These are phyloP conservation scores for Chiua virens DNA, from an alignment of 768 basidiomycete genomes.

Conservation along the genomic window DNA sequence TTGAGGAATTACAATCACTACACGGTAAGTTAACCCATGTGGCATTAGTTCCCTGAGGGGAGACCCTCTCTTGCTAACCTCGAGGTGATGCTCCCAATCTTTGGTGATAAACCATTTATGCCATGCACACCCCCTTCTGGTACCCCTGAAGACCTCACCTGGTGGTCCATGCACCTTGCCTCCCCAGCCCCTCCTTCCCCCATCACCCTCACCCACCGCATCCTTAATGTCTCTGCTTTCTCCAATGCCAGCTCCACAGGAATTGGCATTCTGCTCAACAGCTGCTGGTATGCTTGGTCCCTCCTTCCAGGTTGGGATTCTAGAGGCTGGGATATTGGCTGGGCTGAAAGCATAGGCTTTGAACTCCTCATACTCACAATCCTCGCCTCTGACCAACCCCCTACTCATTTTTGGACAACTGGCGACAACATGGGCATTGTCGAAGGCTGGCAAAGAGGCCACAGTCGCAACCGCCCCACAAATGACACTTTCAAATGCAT, in stretches of 20 bases:
- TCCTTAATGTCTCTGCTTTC: slow-evolving; percentile 1
- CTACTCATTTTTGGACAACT: neutral
- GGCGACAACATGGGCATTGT: slow-evolving; percentile 38
- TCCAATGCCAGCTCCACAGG: slow-evolving; percentile 17
- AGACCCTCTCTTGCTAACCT: neutral
- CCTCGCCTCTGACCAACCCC: neutral
- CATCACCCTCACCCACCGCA: slow-evolving; percentile 9
- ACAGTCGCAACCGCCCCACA: slow-evolving; percentile 25
- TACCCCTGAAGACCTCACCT: neutral
- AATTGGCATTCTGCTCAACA: slow-evolving; percentile 8
- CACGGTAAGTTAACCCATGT: neutral
- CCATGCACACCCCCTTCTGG: slow-evolving; percentile 32
- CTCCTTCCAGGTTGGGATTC: slow-evolving; percentile 6
- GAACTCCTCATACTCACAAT: slow-evolving; percentile 36
- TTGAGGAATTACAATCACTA: neutral
- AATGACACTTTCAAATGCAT: slow-evolving; percentile 34
- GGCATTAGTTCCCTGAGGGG: too few species aligned
- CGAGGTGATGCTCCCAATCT: neutral
- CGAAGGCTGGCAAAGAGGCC: slow-evolving; percentile 34
- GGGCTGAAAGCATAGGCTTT: slow-evolving; percentile 48
- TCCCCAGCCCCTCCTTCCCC: neutral
- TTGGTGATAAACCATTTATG: neutral
- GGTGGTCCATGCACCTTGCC: neutral
- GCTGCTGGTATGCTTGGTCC: slow-evolving; percentile 31
- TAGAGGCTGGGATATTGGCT: slow-evolving; percentile 39